These are phyloP conservation scores for Botryotinia convoluta DNA, from an alignment of 2,329 filamentous ascomycete species.

Conservation along the genomic window DNA sequence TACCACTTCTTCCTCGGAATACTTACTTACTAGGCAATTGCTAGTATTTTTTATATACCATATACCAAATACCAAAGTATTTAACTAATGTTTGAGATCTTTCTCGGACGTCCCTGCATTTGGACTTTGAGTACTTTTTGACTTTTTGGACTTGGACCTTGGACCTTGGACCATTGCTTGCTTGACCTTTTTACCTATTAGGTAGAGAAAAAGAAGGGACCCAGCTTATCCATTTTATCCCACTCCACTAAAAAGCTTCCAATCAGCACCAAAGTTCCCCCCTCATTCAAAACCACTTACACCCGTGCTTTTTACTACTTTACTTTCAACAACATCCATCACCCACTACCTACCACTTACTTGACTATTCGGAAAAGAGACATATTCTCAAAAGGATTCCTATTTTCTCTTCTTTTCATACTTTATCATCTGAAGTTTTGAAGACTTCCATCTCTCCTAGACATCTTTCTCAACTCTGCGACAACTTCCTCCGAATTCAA, in stretches of 20 bases:
- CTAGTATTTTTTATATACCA: too few species aligned
- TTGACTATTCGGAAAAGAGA: not conserved
- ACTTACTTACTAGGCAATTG: not conserved
- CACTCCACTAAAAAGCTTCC: not conserved
- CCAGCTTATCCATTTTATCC: slow-evolving; percentile 1
- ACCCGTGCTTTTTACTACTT: not conserved
- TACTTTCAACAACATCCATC: not conserved
- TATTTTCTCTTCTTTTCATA: not conserved
- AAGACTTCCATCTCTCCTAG: not conserved
- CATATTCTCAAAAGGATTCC: not conserved
- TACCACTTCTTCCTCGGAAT: not conserved
- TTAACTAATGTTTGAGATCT: not conserved
- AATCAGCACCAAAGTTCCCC: not conserved
- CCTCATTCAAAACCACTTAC: slow-evolving; percentile 1
- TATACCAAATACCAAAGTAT: not conserved
- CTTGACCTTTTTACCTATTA: not conserved
- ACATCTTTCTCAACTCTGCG: not conserved
- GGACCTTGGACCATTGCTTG: not conserved
- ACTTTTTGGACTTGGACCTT: too few species aligned
- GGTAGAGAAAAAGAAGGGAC: not conserved
- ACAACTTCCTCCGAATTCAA: not conserved
- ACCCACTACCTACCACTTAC: not conserved
- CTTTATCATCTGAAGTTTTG: not conserved
- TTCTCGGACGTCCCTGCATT: slow-evolving; percentile 1
- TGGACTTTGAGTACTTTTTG: not conserved